Evolutionary conservation across 1,139 yeast genomes (phyloP), one percentile per base, ranked within the genome.

Genomic region (Suhomyces ambrosiae): DNA sequence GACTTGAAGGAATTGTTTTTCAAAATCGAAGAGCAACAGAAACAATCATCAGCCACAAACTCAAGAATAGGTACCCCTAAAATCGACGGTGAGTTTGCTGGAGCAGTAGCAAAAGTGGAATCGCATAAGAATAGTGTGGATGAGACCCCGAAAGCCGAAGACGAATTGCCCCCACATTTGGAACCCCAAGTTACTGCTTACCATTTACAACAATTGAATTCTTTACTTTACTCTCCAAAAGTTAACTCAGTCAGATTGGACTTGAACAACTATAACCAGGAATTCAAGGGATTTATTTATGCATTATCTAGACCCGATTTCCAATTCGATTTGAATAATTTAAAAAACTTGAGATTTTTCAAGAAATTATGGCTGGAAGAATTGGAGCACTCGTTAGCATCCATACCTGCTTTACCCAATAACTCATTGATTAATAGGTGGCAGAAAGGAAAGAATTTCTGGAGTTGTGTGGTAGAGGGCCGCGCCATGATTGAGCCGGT

Each of bases 401-500:
- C 46, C 24, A 60, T 68, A 7, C 76, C 76, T 3, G 49, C 60
- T 1, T 50, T 67, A 17, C 51, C 60, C n/a, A 52, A 58, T 22
- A 65, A 62, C 36, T 61, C 50, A 12, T 27, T 71, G 36, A 64
- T 71, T 36, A 69, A 65, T 48, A 56, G 76, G 44, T 71, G 75
- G 75, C 71, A 61, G 43, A 68, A 68, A 54, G 71, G 71, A 4
- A 70, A 67, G 49, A 71, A 79, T 29, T 74, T 87, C 45, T 70
- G 89, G 75, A 63, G 71, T 36, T 75, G 82, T 23, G 72, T 90
- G 46, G 73, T 85, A 27, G 96, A 89, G 37, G 95, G 95, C 5
- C 74, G 84, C 32, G 89, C 87, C 6, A 74, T 81, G 10, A 82
- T 92, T 27, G 96, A 89, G 60, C 97, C 98, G 1, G 76, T 90